A percentile compares a stretch with the other conserved stretches of the same genome.
These are phyloP conservation scores for Aspergillus neoniger DNA, from an alignment of 2,329 filamentous ascomycete species.

Conservation along the genomic window DNA sequence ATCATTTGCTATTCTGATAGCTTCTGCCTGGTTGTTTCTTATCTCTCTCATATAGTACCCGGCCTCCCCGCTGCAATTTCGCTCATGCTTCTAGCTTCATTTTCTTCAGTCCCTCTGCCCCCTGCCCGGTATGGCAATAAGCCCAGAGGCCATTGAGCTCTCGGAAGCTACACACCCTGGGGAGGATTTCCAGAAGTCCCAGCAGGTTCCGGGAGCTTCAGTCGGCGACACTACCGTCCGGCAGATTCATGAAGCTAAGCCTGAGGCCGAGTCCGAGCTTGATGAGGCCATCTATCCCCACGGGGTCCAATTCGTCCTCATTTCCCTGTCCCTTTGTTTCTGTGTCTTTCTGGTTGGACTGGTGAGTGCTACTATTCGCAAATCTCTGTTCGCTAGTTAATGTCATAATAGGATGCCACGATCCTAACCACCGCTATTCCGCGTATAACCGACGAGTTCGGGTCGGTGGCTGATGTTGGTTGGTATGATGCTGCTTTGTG, in stretches of 20 bases:
- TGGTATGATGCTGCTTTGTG: constrained; percentile 6
- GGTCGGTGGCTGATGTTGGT: background rate
- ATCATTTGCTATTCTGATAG: background rate
- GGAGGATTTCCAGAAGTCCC: background rate
- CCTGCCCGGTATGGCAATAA: background rate
- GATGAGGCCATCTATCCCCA: background rate
- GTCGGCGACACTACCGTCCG: background rate
- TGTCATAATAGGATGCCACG: background rate
- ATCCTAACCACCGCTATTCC: background rate
- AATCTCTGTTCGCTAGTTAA: background rate
- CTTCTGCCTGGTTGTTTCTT: background rate
- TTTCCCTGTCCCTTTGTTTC: constrained; percentile 7
- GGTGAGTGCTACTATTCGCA: background rate
- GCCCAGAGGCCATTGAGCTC: background rate
- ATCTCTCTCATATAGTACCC: background rate
- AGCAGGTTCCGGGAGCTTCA: background rate
- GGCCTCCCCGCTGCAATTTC: background rate
- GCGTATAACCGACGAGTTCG: constrained; percentile 1
- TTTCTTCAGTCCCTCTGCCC: background rate
- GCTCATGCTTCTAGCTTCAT: background rate
- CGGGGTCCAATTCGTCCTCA: background rate
- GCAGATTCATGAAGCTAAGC: background rate
- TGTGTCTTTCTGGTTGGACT: constrained; percentile 3
- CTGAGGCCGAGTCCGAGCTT: background rate
- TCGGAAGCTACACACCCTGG: background rate